These are phyloP conservation scores for Biscogniauxia sp. DNA, from an alignment of 2,329 filamentous ascomycete species.

Conservation along the genomic window DNA sequence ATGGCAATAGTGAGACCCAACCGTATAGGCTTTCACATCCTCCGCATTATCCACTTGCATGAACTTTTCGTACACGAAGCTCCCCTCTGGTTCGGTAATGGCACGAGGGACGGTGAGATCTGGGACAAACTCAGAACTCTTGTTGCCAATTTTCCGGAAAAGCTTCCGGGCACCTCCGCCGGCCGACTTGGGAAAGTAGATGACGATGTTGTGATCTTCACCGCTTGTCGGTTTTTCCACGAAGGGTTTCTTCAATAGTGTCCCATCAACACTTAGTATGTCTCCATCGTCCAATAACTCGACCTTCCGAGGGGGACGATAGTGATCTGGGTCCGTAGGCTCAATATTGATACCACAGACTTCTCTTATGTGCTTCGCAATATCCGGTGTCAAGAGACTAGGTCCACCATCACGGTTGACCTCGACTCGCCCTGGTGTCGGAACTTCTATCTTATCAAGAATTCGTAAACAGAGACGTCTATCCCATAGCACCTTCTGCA, in stretches of 20 bases:
- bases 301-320: conserved; percentile 60
- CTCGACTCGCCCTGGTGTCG: conserved; percentile 83
- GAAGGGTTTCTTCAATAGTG: conserved; percentile 82
- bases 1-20: conserved; percentile 89
- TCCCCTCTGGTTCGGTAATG: conserved; percentile 75
- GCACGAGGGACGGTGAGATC: conserved; percentile 74
- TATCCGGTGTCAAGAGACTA: conserved; percentile 70
- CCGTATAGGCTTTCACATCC: conserved; percentile 98
- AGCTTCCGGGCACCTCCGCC: conserved; percentile 88
- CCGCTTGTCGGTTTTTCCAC: conserved; percentile 98
- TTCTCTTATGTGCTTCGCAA: conserved; percentile 76
- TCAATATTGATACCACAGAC: conserved; percentile 75
- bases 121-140: conserved; percentile 91
- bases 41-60: conserved; percentile 95
- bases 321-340: conserved; percentile 63
- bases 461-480: conserved; percentile 84
- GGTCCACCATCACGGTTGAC: conserved; percentile 93
- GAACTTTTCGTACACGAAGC: conserved; percentile 97
- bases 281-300: conserved; percentile 90
- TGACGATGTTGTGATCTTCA: conserved; percentile 98
- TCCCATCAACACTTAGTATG: conserved; percentile 82
- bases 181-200: conserved; percentile 86
- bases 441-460: conserved; percentile 84
- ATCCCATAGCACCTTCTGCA: conserved; percentile 98
- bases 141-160: conserved; percentile 97